Base-by-base conservation (phyloP, 2,329 filamentous ascomycete species). In the Harringtonia aguacate region DNA sequence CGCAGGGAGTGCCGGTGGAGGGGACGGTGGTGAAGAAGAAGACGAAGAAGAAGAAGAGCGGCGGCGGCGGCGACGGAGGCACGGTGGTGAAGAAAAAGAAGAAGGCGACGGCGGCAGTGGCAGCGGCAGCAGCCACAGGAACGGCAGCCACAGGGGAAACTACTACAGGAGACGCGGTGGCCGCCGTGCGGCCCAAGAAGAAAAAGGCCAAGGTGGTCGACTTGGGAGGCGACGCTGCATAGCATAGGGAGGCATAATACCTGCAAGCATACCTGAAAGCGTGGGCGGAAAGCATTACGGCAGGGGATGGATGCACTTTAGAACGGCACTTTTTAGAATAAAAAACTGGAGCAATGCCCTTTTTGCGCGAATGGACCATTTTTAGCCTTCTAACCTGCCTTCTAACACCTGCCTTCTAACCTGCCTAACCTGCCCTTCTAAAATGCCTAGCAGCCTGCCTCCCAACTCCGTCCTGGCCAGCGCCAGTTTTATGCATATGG, bases 1-100 rank as follows among this genome's bases (percentile, higher is more conserved):
- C 80, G 20, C 75, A 80, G 54, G 81, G 80, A n/a, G 76, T 81
- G 24, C 71, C 77, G 38, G 69, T 66, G 4, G 82, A 84, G 55
- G 80, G 79, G 1, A 76, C 73, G 0, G 71, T 83, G 3, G 75
- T 87, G 4, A 74, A 71, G 59, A 84, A 81, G 63, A 81, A 77
- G 63, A 81, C 77, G 66, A 79, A 77, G 62, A 74, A 72, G 61
- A 70, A 69, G 54, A 72, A 67, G 53, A 60, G 52, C 62, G 36
- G 21, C 20, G 22, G 8, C 21, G 15, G 33, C 12, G 24, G 37
- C n/a, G 29, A 18, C 14, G n/a, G 22, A 21, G 21, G 29, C 18
- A 8, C 9, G 20, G 27, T 14, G 61, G 70, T 68, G 54, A 72
- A 82, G 54, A 84, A 89, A 63, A 68, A 76, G 63, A 73, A 72